A percentile compares a stretch with the other conserved stretches of the same genome.
phyloP scores from a whole-genome alignment of 2,329 filamentous ascomycete genomes.

The Phaeomoniella chlamydospora region DNA sequence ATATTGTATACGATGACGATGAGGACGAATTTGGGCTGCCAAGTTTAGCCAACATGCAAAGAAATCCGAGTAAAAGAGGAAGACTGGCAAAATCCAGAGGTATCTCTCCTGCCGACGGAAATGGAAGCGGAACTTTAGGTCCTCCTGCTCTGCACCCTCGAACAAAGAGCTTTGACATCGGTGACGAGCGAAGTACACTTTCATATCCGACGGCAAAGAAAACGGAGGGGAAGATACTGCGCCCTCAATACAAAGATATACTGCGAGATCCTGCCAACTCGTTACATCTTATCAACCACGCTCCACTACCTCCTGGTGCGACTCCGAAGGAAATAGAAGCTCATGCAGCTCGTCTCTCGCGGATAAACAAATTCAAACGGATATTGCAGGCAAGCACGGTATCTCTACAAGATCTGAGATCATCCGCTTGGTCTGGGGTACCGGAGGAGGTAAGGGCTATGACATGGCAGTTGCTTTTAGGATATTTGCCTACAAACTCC shows the following conservation, averaged over 20 bases:
- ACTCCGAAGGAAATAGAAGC: constrained; percentile 72
- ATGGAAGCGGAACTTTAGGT: background rate
- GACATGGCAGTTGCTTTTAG: constrained; percentile 95
- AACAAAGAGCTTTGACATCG: constrained; percentile 85
- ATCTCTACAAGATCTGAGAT: constrained; percentile 65
- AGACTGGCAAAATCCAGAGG: constrained; percentile 28
- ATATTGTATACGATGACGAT: constrained; percentile 68
- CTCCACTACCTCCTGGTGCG: constrained; percentile 57
- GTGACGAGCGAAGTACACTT: constrained; percentile 69
- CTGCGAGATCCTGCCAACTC: constrained; percentile 80
- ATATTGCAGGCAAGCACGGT: constrained; percentile 88
- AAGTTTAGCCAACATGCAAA: constrained; percentile 80
- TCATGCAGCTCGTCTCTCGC: constrained; percentile 72
- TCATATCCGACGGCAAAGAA: constrained; percentile 81
- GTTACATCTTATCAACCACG: constrained; percentile 83
- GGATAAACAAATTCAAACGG: constrained; percentile 98
- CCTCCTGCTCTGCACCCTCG: constrained; percentile 27
- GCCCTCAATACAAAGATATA: constrained; percentile 96
- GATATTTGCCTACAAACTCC: constrained; percentile 92
- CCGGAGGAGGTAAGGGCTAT: constrained; percentile 93
- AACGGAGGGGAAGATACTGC: constrained; percentile 83
- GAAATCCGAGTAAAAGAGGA: constrained; percentile 41
- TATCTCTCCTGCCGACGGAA: background rate
- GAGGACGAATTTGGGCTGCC: constrained; percentile 93
- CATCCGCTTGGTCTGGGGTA: constrained; percentile 84